These are phyloP conservation scores for Firmiana major DNA, from an alignment of 345 rosid genomes.

Conservation along the genomic window DNA sequence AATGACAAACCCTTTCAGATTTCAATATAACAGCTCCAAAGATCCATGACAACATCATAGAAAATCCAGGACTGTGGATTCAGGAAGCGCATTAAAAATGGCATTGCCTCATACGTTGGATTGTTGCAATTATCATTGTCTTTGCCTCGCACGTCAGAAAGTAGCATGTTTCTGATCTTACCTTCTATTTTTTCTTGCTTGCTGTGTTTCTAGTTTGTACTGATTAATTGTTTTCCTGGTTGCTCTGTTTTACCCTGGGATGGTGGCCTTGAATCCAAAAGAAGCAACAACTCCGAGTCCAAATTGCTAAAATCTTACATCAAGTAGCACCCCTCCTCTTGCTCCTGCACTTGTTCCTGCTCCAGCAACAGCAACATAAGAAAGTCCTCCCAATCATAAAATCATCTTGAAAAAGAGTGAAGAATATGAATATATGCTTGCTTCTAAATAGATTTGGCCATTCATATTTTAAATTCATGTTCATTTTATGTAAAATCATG, in stretches of 20 bases:
- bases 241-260: not conserved
- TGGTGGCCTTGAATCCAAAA: not conserved
- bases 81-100: not conserved
- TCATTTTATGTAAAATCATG: no score
- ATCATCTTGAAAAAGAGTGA: not conserved
- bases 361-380: not conserved
- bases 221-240: not conserved
- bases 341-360: not conserved
- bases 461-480: no score
- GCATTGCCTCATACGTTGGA: not conserved
- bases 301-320: not conserved
- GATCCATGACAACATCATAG: not conserved
- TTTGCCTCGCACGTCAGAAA: not conserved
- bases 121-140: not conserved
- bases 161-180: not conserved
- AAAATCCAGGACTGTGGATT: not conserved
- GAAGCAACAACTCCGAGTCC: not conserved
- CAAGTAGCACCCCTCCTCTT: constrained; percentile 3
- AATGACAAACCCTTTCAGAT: not conserved
- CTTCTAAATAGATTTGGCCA: no score
- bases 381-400: not conserved
- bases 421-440: not conserved
- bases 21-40: not conserved
- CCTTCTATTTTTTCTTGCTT: not conserved
- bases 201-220: not conserved